Conservation (phyloP, 2,329 filamentous ascomycete species). For the Rachicladosporium sp. region DNA sequence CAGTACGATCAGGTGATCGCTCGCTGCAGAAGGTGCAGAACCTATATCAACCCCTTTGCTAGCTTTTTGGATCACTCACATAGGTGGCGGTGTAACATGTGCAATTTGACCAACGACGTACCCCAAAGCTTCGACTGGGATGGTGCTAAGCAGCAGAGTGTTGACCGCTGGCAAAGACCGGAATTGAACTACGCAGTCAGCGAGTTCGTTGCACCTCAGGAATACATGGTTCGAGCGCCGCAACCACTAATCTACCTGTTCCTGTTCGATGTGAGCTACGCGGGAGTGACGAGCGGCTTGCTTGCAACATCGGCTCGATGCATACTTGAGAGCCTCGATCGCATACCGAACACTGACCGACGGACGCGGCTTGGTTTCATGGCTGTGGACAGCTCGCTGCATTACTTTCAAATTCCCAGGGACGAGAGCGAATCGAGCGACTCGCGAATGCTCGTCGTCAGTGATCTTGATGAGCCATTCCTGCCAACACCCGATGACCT, state of each 20-base stretch:
- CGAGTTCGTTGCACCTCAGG: conserved; percentile 93
- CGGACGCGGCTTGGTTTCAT: conserved; percentile 89
- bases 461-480: conserved; percentile 92
- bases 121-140: conserved; percentile 99
- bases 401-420: conserved; percentile 91
- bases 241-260: conserved; percentile 94
- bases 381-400: conserved; percentile 83
- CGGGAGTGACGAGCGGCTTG: conserved; percentile 78
- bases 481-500: conserved; percentile 86
- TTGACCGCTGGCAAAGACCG: conserved; percentile 81
- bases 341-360: conserved; percentile 95
- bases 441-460: conserved; percentile 85
- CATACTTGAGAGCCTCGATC: conserved; percentile 85
- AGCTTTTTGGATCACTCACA: conserved; percentile 95
- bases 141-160: conserved; percentile 74
- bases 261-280: conserved; percentile 86
- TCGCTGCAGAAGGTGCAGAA: conserved; percentile 84
- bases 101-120: conserved; percentile 94
- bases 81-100: conserved; percentile 99
- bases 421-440: conserved; percentile 76
- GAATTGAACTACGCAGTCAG: conserved; percentile 95
- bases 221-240: conserved; percentile 97
- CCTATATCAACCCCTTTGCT: conserved; percentile 96
- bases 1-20: conserved; percentile 97
- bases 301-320: conserved; percentile 85